Conservation (phyloP, 306 rosid species). For the Dicorynia guianensis region DNA sequence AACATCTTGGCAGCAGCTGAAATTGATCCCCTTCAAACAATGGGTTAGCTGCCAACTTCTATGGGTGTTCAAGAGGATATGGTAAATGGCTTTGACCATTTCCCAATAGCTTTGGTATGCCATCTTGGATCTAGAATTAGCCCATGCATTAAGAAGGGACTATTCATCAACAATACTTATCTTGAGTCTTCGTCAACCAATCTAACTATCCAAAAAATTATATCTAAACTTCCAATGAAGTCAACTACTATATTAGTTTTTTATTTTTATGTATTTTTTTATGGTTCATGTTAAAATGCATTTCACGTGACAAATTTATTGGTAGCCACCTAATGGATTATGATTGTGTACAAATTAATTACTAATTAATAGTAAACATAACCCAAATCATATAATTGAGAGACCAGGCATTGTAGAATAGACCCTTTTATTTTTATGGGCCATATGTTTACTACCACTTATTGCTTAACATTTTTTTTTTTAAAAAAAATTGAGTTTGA, state of each 20-base stretch:
- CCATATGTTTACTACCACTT: no score
- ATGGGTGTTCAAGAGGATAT: no score
- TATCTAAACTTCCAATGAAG: slow-evolving; percentile 14
- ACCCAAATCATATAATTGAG: no score
- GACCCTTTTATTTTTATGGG: no score
- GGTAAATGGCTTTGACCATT: slow-evolving; percentile 5
- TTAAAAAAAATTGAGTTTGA: no score
- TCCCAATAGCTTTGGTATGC: slow-evolving; percentile 30
- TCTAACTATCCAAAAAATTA: background rate
- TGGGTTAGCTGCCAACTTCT: no score
- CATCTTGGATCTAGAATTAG: slow-evolving; percentile 32
- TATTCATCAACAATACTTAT: slow-evolving; percentile 1
- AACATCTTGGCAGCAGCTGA: slow-evolving; percentile 32
- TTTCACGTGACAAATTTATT: slow-evolving; percentile 43
- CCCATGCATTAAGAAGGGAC: slow-evolving; percentile 36
- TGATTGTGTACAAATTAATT: no score
- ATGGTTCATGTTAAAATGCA: slow-evolving; percentile 17
- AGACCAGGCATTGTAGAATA: no score
- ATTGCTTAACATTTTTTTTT: no score
- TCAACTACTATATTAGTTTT: background rate
- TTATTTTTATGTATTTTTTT: slow-evolving; percentile 9
- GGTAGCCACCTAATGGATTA: no score
- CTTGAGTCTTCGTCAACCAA: slow-evolving; percentile 8
- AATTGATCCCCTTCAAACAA: slow-evolving; percentile 18
- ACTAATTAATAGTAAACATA: no score